phyloP scores from a whole-genome alignment of 1,139 yeast genomes.

The Protomyces macrosporus region DNA sequence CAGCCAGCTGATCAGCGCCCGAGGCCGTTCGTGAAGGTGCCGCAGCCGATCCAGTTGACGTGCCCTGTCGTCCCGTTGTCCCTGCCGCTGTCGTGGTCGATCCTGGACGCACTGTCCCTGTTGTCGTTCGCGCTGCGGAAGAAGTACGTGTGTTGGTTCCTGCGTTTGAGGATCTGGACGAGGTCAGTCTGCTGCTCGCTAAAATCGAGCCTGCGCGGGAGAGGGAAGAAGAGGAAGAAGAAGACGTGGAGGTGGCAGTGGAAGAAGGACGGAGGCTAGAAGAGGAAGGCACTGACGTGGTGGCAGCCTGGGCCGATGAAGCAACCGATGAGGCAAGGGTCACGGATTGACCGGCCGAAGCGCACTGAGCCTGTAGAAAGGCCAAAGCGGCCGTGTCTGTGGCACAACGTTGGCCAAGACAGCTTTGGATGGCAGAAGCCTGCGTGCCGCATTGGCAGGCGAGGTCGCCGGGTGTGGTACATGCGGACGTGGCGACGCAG shows the following conservation, averaged over 20 bases:
- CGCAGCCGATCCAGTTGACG: constrained; percentile 33
- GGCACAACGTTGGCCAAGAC: background rate
- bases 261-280: constrained; percentile 78
- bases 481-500: background rate
- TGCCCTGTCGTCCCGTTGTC: constrained; percentile 58
- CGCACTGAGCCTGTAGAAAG: background rate
- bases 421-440: background rate
- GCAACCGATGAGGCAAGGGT: constrained; percentile 49
- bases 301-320: constrained; percentile 65
- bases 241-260: constrained; percentile 38
- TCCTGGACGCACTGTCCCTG: constrained; percentile 69
- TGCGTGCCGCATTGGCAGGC: background rate
- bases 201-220: background rate
- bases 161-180: constrained; percentile 68
- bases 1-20: background rate
- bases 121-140: constrained; percentile 61
- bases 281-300: constrained; percentile 70
- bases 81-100: constrained; percentile 35
- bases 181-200: constrained; percentile 73
- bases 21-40: background rate
- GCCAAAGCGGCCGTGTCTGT: background rate
- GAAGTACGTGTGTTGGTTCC: constrained; percentile 51
- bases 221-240: background rate
- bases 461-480: background rate
- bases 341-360: background rate